These are phyloP conservation scores for Mimosa pudica DNA, from an alignment of 306 rosid genomes.

Conservation along the genomic window DNA sequence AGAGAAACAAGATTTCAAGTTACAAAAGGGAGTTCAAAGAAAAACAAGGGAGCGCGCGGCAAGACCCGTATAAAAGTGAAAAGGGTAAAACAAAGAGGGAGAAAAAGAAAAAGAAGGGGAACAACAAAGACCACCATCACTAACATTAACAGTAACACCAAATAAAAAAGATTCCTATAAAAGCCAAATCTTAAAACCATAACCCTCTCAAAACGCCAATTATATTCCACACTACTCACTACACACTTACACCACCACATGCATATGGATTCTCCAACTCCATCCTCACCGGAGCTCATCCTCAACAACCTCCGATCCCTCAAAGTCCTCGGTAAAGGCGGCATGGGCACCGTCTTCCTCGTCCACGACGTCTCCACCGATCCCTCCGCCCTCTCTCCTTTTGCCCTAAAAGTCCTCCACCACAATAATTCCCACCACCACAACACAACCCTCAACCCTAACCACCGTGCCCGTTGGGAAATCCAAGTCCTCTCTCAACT, in stretches of 20 bases:
- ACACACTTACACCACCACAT: no score
- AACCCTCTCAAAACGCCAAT: neutral
- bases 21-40: neutral
- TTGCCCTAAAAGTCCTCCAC: slow-evolving; percentile 83
- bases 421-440: slow-evolving; percentile 9
- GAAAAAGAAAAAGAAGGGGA: neutral
- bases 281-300: slow-evolving; percentile 52
- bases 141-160: neutral
- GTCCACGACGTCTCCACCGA: slow-evolving; percentile 49
- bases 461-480: slow-evolving; percentile 88
- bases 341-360: slow-evolving; percentile 94
- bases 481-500: slow-evolving; percentile 63
- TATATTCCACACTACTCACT: no score
- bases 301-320: slow-evolving; percentile 62
- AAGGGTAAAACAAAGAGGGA: neutral
- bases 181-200: slow-evolving; percentile 33
- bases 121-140: neutral
- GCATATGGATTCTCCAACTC: slow-evolving; percentile 49
- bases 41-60: neutral
- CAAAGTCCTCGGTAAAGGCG: slow-evolving; percentile 83
- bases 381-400: slow-evolving; percentile 37
- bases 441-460: slow-evolving; percentile 62
- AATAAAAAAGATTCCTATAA: slow-evolving; percentile 32
- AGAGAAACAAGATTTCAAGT: neutral
- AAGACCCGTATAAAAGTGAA: neutral